These are phyloP conservation scores for Malassezia equina DNA, from an alignment of 1,284 basidiomycete species.

Conservation along the genomic window DNA sequence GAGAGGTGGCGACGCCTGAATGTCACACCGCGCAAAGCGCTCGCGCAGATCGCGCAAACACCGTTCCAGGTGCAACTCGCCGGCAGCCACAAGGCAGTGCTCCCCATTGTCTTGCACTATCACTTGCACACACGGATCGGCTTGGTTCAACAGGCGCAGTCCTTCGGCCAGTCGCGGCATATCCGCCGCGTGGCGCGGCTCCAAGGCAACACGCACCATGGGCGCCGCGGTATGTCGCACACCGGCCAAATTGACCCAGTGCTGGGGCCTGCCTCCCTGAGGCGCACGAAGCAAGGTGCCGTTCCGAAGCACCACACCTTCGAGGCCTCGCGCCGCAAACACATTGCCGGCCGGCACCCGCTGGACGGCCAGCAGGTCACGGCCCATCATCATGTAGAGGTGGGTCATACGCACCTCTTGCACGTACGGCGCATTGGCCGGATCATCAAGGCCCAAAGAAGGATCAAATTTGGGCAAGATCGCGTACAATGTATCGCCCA, in stretches of 20 bases:
- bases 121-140: conserved; percentile 93
- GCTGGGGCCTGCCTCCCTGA: neutral
- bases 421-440: conserved; percentile 57
- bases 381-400: conserved; percentile 96
- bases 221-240: conserved; percentile 54
- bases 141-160: conserved; percentile 78
- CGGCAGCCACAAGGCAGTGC: conserved; percentile 90
- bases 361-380: conserved; percentile 74
- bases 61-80: conserved; percentile 91
- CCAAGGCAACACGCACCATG: conserved; percentile 89
- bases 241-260: conserved; percentile 40
- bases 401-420: conserved; percentile 60
- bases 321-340: conserved; percentile 81
- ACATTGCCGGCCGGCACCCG: conserved; percentile 87
- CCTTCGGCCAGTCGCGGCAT: conserved; percentile 84
- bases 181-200: conserved; percentile 72
- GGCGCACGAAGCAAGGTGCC: conserved; percentile 58
- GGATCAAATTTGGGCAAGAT: conserved; percentile 81
- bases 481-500: conserved; percentile 59
- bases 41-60: conserved; percentile 91
- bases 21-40: conserved; percentile 82
- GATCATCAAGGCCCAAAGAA: conserved; percentile 59
- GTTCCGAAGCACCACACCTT: conserved; percentile 78
- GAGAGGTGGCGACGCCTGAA: conserved; percentile 86
- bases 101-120: conserved; percentile 95